Percentiles rank a stretch among this genome's conserved stretches.
phyloP scores from a whole-genome alignment of 2,329 filamentous ascomycete genomes.

The Alternaria sp. region DNA sequence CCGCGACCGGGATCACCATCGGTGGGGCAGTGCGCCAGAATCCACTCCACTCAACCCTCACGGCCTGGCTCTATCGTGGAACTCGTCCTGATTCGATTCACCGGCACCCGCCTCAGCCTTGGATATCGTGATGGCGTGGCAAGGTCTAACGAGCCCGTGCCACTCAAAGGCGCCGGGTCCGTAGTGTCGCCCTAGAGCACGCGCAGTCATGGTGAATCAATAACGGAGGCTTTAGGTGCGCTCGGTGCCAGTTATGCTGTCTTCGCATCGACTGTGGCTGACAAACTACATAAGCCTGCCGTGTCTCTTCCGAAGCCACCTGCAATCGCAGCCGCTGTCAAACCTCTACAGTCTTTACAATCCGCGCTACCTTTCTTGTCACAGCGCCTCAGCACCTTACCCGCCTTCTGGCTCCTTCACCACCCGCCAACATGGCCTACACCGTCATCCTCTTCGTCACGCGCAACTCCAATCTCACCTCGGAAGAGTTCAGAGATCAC shows the following conservation, averaged over 20 bases:
- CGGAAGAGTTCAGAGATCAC: slow-evolving; percentile 40
- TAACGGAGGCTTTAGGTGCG: slow-evolving; percentile 10
- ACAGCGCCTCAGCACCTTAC: neutral
- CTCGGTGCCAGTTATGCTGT: slow-evolving; percentile 7
- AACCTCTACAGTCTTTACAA: slow-evolving; percentile 6
- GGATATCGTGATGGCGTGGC: slow-evolving; percentile 3
- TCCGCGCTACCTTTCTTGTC: neutral
- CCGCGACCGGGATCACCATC: slow-evolving; percentile 7
- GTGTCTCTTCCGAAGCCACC: slow-evolving; percentile 18
- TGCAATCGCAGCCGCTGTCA: slow-evolving; percentile 19
- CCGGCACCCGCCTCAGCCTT: neutral
- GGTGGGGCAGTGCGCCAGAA: slow-evolving; percentile 4
- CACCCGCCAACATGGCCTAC: slow-evolving; percentile 33
- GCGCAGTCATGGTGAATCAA: slow-evolving; percentile 14
- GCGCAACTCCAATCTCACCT: slow-evolving; percentile 30
- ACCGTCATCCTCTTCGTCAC: slow-evolving; percentile 40
- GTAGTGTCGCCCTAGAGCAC: slow-evolving; percentile 20
- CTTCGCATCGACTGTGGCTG: neutral
- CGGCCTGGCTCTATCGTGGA: slow-evolving; percentile 3
- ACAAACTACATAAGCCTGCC: slow-evolving; percentile 21
- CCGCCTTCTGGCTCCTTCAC: neutral
- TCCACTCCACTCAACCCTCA: slow-evolving; percentile 8
- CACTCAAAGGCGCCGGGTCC: slow-evolving; percentile 12
- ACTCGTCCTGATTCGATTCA: slow-evolving; percentile 8
- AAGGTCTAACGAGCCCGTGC: slow-evolving; percentile 21